phyloP scores from a whole-genome alignment of 768 basidiomycete genomes.

The Suillus occidentalis region DNA sequence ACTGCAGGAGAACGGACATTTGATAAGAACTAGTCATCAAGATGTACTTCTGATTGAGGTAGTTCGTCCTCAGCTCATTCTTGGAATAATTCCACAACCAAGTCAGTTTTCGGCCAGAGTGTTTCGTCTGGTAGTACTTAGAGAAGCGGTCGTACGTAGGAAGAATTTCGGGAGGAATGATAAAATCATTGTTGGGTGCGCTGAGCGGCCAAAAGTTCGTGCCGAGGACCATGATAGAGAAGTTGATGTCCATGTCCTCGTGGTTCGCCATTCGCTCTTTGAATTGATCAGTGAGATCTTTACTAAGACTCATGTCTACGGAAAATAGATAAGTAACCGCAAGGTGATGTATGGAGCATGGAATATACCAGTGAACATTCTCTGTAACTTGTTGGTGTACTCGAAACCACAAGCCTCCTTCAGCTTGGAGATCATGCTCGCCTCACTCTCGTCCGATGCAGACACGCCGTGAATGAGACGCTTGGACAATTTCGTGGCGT shows the following conservation, averaged over 20 bases:
- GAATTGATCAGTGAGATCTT: slow-evolving; percentile 93
- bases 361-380: slow-evolving; percentile 88
- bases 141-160: slow-evolving; percentile 90
- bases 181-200: slow-evolving; percentile 81
- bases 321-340: slow-evolving; percentile 4
- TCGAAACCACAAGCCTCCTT: slow-evolving; percentile 97
- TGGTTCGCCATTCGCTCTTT: slow-evolving; percentile 91
- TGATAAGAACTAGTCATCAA: slow-evolving; percentile 95
- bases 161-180: slow-evolving; percentile 84
- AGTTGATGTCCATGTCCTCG: slow-evolving; percentile 85
- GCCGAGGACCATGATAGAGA: slow-evolving; percentile 90
- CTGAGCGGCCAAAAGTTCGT: slow-evolving; percentile 96
- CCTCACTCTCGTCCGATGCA: slow-evolving; percentile 94
- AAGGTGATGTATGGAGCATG: background rate
- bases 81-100: slow-evolving; percentile 99
- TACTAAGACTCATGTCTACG: slow-evolving; percentile 90
- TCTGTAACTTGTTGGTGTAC: slow-evolving; percentile 92
- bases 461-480: slow-evolving; percentile 90
- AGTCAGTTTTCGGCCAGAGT: slow-evolving; percentile 91
- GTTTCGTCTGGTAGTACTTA: slow-evolving; percentile 90
- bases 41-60: slow-evolving; percentile 93
- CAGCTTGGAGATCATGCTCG: slow-evolving; percentile 96
- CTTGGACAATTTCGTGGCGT: slow-evolving; percentile 90
- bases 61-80: slow-evolving; percentile 93
- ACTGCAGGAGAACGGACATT: slow-evolving; percentile 91